Evolutionary conservation across 495 filamentous ascomycete genomes (phyloP), one percentile per base, ranked within the genome.

Genomic region (Cercophora samala): DNA sequence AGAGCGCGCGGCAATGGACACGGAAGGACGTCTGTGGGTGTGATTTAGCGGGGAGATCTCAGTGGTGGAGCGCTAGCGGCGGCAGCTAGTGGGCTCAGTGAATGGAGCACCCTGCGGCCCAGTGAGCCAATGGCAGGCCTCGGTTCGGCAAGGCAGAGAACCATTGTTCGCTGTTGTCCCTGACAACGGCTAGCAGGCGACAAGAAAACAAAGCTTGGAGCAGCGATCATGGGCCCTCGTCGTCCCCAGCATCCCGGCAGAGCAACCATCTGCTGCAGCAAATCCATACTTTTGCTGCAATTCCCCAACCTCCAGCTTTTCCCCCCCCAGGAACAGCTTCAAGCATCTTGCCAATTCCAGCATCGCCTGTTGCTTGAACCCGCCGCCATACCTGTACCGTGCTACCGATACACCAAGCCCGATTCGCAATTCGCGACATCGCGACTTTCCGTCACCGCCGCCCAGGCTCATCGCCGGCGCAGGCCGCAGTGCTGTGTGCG

Each of bases 181-280:
- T 69, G 25, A 60, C 71, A 73, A 72, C 69, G 42, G 18, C 23
- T 4, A 26, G 25, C 55, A 29, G 15, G 18, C 53, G 64, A 29
- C 58, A 73, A 67, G 69, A 69, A 69, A 75, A 75, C 69, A 73
- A 71, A 66, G 56, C 53, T 32, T 23, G 37, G 19, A 18, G 60
- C 64, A 66, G 64, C 66, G 67, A 68, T 66, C 59, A 67, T 55
- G 68, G 65, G 22, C 37, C 6, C 55, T 62, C 17, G 11, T 25
- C 58, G 29, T 59, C 25, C 62, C 59, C 51, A 42, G 53, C 56
- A 68, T 62, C 66, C 66, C 62, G 52, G 66, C 62, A 46, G 25
- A 60, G 66, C 62, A 61, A 62, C 54, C 42, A 8, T 25, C 11
- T 37, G 19, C 37, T 53, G 18, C 32, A n/a, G 22, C 24, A 18